Percentiles rank a stretch among this genome's conserved stretches.
Conservation (phyloP, 1,284 basidiomycete genomes). For the Pseudomicrostroma phylloplanum region DNA sequence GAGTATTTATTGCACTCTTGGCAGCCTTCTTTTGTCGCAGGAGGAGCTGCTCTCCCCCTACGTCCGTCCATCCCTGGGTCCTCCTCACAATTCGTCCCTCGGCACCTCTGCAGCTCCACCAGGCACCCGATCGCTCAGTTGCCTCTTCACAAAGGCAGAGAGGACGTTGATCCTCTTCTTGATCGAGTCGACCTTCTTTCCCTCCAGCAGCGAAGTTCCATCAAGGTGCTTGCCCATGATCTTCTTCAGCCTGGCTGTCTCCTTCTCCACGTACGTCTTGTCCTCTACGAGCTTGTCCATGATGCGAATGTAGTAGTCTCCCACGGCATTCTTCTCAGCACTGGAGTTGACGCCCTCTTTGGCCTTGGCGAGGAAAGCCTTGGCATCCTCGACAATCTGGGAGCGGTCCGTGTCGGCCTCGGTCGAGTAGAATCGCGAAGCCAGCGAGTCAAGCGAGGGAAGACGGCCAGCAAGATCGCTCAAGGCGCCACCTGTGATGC, state of each 20-base stretch:
- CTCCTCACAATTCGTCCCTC: constrained; percentile 9
- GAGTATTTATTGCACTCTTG: no score
- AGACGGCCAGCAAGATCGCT: constrained; percentile 75
- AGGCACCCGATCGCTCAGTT: constrained; percentile 10
- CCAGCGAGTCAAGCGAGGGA: constrained; percentile 70
- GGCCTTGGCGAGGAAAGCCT: constrained; percentile 48
- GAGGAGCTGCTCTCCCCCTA: no score
- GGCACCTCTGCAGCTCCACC: constrained; percentile 10
- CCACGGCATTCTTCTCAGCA: constrained; percentile 53
- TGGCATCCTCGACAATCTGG: constrained; percentile 60
- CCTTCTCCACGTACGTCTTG: constrained; percentile 76
- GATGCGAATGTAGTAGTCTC: constrained; percentile 74
- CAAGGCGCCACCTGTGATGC: constrained; percentile 72
- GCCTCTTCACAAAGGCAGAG: constrained; percentile 59
- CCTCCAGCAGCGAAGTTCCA: constrained; percentile 56
- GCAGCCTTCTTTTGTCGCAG: no score
- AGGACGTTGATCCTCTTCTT: constrained; percentile 82
- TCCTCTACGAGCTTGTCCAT: constrained; percentile 77
- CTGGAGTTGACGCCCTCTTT: constrained; percentile 30
- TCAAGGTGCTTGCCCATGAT: constrained; percentile 66
- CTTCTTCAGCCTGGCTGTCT: constrained; percentile 63
- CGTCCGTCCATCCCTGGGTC: no score
- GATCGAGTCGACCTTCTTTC: constrained; percentile 82
- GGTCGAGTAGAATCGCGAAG: constrained; percentile 65
- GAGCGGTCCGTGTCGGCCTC: constrained; percentile 58